Conservation (phyloP, 2,329 filamentous ascomycete species). For the Penicillium sclerotigenum region DNA sequence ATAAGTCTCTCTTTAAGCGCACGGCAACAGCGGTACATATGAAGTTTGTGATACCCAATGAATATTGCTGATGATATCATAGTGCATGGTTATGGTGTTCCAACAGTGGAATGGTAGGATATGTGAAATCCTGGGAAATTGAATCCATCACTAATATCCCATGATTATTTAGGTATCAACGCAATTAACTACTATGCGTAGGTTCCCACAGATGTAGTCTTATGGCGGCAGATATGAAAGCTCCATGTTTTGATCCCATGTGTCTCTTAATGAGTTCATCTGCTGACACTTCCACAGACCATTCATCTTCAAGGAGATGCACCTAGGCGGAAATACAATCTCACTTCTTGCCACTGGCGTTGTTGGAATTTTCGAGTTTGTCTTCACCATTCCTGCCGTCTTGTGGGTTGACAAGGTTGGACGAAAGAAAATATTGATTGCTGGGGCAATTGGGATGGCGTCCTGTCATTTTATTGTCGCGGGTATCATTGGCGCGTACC, state of each 20-base stretch:
- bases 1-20: conserved; percentile 37
- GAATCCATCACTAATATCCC: neutral
- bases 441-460: conserved; percentile 66
- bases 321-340: conserved; percentile 36
- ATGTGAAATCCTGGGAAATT: neutral
- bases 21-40: conserved; percentile 42
- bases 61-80: conserved; percentile 63
- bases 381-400: conserved; percentile 42
- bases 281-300: conserved; percentile 16
- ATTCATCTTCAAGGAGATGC: conserved; percentile 36
- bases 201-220: conserved; percentile 2
- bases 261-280: neutral
- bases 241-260: neutral
- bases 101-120: conserved; percentile 50
- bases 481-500: conserved; percentile 62
- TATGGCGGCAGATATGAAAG: neutral
- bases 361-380: conserved; percentile 40
- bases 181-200: conserved; percentile 44
- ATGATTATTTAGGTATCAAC: conserved; percentile 34
- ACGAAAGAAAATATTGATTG: conserved; percentile 40
- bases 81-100: conserved; percentile 43
- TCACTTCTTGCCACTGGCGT: conserved; percentile 42
- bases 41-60: conserved; percentile 31
- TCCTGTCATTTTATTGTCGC: conserved; percentile 70
- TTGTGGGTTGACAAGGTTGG: conserved; percentile 43